Evolutionary conservation across 2,329 filamentous ascomycete genomes (phyloP), one percentile per base, ranked within the genome.

Genomic region (Colletotrichum gigasporum): DNA sequence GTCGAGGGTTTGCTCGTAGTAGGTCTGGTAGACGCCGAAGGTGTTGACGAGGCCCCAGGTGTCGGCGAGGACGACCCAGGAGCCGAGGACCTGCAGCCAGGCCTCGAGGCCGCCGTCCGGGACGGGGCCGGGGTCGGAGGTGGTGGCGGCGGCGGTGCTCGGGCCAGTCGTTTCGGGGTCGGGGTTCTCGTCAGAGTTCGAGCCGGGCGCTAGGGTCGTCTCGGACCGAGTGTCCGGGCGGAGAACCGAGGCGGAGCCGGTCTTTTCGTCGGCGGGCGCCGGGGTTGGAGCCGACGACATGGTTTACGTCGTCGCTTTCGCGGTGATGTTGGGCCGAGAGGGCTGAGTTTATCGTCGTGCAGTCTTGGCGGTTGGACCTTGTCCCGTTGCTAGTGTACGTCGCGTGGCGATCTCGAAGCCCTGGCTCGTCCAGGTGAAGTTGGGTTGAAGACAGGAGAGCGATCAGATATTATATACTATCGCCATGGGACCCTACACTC

Each of bases 11-110:
- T 72, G 71, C 67, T 79, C 75, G 66, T 82, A 82, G 70, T 79
- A 82, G 4, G 76, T 78, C 66, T 83, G 79, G 70, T 78, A 83
- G 2, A 80, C 79, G 34, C 80, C 81, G 54, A 79, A 83, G n/a
- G 73, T 77, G 69, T 80, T 82, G 57, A 82, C 73, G 14, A 78
- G 67, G n/a, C 76, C 75, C 51, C 73, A 68, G 26, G 70, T 72
- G 24, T 54, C 60, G 26, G 61, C 65, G 41, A 68, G 66, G 22
- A 67, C 44, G 24, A 61, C 65, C 66, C 66, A 68, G 8, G 67
- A 69, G 18, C 69, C 69, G 22, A 72, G 69, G 4, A 72, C 71
- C 30, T 72, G 70, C 14, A 72, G 60, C 71, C 71, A 72, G 10
- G 70, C 70, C 24, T 70, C 62, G 24, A 70, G 68, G 2, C 71